A percentile compares a stretch with the other conserved stretches of the same genome.
Conservation (phyloP, 208 protist genomes). For the Leishmania guyanensis region DNA sequence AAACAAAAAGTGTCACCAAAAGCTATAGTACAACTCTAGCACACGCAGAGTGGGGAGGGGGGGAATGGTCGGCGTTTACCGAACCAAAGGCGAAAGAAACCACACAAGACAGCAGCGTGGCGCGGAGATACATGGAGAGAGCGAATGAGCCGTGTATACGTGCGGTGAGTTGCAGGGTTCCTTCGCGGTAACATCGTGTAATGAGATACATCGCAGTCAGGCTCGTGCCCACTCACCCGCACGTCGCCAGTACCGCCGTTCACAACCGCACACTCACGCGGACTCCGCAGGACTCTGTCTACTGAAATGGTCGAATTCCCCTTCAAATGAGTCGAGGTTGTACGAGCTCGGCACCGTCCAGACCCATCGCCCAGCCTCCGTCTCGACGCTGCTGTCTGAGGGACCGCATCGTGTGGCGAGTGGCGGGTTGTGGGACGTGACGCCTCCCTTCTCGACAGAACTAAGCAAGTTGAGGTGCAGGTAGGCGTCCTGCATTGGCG, state of each 20-base stretch:
- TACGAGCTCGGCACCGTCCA: neutral
- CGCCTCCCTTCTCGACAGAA: neutral
- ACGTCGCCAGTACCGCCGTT: neutral
- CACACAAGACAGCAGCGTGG: neutral
- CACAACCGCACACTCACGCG: neutral
- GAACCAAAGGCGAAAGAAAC: neutral
- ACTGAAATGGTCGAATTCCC: neutral
- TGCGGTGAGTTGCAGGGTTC: neutral
- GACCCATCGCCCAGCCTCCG: neutral
- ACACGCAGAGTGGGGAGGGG: neutral
- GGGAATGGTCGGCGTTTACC: neutral
- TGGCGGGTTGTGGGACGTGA: neutral
- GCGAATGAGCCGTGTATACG: neutral
- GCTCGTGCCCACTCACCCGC: neutral
- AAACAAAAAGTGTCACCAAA: neutral
- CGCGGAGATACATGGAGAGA: neutral
- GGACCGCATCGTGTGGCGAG: neutral
- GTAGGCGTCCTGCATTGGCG: neutral
- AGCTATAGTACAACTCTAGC: neutral
- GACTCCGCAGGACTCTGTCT: neutral
- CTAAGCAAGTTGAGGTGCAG: neutral
- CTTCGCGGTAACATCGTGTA: neutral
- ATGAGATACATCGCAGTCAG: neutral
- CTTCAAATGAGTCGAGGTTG: neutral
- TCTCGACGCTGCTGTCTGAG: neutral